Percentiles rank a stretch among this genome's conserved stretches.
These are phyloP conservation scores for Juncus inflexus DNA, from an alignment of 176 grass and related monocot genomes.

Conservation along the genomic window DNA sequence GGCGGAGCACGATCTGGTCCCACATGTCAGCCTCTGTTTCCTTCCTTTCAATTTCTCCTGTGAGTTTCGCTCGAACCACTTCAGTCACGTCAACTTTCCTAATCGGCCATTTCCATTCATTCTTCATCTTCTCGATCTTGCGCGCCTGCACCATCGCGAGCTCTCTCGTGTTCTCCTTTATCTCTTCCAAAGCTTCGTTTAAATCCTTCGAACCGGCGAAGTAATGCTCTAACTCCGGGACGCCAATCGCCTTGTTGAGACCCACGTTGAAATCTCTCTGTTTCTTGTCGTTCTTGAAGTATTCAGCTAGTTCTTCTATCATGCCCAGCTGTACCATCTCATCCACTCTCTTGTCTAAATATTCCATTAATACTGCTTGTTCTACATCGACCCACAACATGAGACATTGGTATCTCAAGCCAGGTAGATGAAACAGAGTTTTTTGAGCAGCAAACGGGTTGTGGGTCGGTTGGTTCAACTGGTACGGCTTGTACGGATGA, in stretches of 20 bases:
- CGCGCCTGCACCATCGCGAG: constrained; percentile 58
- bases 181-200: constrained; percentile 44
- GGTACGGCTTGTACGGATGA: constrained; percentile 14
- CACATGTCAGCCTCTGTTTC: constrained; percentile 35
- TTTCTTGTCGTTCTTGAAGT: constrained; percentile 49
- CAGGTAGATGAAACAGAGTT: constrained; percentile 22
- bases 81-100: constrained; percentile 61
- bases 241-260: constrained; percentile 74
- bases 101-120: constrained; percentile 58
- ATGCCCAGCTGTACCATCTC: constrained; percentile 77
- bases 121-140: constrained; percentile 62
- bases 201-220: constrained; percentile 38
- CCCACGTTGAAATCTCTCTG: constrained; percentile 55
- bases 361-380: constrained; percentile 37
- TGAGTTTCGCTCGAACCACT: constrained; percentile 43
- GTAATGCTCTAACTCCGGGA: constrained; percentile 59
- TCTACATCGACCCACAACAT: constrained; percentile 88
- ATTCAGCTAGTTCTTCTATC: constrained; percentile 61
- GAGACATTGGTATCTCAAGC: constrained; percentile 55
- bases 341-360: constrained; percentile 79
- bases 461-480: not conserved
- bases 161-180: constrained; percentile 77
- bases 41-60: constrained; percentile 18
- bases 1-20: constrained; percentile 59
- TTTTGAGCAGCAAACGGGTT: constrained; percentile 44